These are phyloP conservation scores for Fusarium guadeloupense DNA, from an alignment of 2,329 filamentous ascomycete genomes.

Conservation along the genomic window DNA sequence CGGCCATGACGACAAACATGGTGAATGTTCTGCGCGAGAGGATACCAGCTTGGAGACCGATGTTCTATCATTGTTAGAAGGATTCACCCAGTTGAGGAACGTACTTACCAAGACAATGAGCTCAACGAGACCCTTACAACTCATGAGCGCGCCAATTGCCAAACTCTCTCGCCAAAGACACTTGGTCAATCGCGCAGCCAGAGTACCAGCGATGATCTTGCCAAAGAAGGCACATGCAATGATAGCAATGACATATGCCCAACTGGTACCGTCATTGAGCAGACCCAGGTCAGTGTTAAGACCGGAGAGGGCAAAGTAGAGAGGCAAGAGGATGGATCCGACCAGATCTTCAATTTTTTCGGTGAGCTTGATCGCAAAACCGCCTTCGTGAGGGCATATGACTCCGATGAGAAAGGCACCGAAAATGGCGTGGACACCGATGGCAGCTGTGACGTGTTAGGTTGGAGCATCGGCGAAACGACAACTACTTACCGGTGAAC, in stretches of 20 bases:
- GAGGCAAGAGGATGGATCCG: slow-evolving; percentile 81
- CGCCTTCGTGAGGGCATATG: slow-evolving; percentile 88
- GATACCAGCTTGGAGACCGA: slow-evolving; percentile 85
- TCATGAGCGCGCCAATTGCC: slow-evolving; percentile 91
- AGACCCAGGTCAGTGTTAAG: slow-evolving; percentile 88
- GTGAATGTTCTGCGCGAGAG: slow-evolving; percentile 85
- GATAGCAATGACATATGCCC: slow-evolving; percentile 89
- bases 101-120: slow-evolving; percentile 84
- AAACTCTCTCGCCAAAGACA: slow-evolving; percentile 92
- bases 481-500: slow-evolving; percentile 70
- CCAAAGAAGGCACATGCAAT: slow-evolving; percentile 82
- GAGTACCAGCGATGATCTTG: slow-evolving; percentile 83
- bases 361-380: slow-evolving; percentile 89
- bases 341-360: slow-evolving; percentile 96
- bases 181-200: slow-evolving; percentile 75
- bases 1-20: slow-evolving; percentile 93
- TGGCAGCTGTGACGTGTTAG: slow-evolving; percentile 59
- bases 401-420: slow-evolving; percentile 90
- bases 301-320: slow-evolving; percentile 94
- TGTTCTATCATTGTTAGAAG: slow-evolving; percentile 55
- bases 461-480: neutral
- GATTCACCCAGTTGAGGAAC: accelerated
- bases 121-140: slow-evolving; percentile 94
- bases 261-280: slow-evolving; percentile 81
- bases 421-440: slow-evolving; percentile 94